Conservation (phyloP, 306 rosid species). For the Fragaria ananassa region DNA sequence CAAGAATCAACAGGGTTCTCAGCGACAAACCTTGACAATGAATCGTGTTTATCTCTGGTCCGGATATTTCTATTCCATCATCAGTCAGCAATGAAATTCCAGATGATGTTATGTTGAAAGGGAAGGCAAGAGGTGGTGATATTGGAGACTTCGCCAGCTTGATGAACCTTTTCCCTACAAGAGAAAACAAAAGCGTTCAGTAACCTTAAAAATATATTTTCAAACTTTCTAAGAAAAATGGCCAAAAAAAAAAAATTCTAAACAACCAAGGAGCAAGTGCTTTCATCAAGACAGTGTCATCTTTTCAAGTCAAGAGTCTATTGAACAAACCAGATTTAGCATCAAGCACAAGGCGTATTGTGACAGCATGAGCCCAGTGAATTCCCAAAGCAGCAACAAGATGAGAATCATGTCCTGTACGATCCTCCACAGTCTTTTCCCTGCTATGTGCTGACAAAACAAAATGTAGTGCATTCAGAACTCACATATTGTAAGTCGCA, state of each 20-base stretch:
- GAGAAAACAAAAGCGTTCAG: slow-evolving; percentile 20
- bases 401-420: slow-evolving; percentile 60
- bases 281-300: neutral
- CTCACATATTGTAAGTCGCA: slow-evolving; percentile 12
- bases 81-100: slow-evolving; percentile 63
- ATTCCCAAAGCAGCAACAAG: slow-evolving; percentile 95
- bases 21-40: slow-evolving; percentile 74
- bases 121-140: slow-evolving; percentile 78
- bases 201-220: neutral
- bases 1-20: slow-evolving; percentile 22
- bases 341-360: slow-evolving; percentile 90
- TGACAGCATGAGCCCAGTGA: slow-evolving; percentile 95
- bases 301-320: neutral
- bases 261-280: neutral
- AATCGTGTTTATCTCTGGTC: slow-evolving; percentile 64
- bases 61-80: slow-evolving; percentile 59
- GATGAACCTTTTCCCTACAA: slow-evolving; percentile 69
- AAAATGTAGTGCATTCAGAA: slow-evolving; percentile 20
- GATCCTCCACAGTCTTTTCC: slow-evolving; percentile 26
- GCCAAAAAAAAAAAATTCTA: neutral
- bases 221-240: neutral
- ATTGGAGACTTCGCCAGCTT: slow-evolving; percentile 85
- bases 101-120: slow-evolving; percentile 62
- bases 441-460: slow-evolving; percentile 40
- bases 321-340: slow-evolving; percentile 61